Evolutionary conservation across 2,329 filamentous ascomycete species (phyloP), one percentile per base, ranked within the genome.

Genomic region (Exophiala sp.): DNA sequence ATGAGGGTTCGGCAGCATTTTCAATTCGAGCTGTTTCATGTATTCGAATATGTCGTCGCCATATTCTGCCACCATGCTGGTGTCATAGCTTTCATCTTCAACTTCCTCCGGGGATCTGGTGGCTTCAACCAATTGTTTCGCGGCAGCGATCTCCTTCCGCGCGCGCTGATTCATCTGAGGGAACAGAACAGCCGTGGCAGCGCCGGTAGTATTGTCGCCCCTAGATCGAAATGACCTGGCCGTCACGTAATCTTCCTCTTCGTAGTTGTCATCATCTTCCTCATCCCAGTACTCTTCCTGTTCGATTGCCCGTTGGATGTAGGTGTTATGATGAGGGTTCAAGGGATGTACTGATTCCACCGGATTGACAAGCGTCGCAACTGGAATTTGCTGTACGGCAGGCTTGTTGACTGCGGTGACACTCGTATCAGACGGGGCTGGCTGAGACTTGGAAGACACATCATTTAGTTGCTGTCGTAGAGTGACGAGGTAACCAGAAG

Each of bases 21-120:
- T 82, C 66, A 76, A 79, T 83, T 98, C 93, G 44, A 95, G 82
- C 50, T 86, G 77, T 45, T 80, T 81, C 86, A 97, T 88, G 71
- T 97, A 95, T 21, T 80, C 76, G 63, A 97, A 96, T 60, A 98
- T 97, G 63, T 98, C 93, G 13, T 95, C 88, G 41, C 86, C 85
- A 64, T 98, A 98, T 65, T 97, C 91, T 9, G 90, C 86, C 43
- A 97, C 93, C 93, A 98, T 97, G 65, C 87, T 95, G 27, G 91
- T 88, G 65, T 97, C 93, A 82, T 86, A 95, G 45, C 79, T 75
- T 65, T 97, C 91, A 58, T 96, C 91, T 55, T 95, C 86, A 38
- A 89, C 74, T 50, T 95, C 89, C 50, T 93, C 86, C 3, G 72
- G 67, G 1, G 81, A 82, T 21, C 80, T 77, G 22, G 78, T 81